Evolutionary conservation across 306 rosid genomes (phyloP), one percentile per base, ranked within the genome.

Genomic region (Styphnolobium japonicum): DNA sequence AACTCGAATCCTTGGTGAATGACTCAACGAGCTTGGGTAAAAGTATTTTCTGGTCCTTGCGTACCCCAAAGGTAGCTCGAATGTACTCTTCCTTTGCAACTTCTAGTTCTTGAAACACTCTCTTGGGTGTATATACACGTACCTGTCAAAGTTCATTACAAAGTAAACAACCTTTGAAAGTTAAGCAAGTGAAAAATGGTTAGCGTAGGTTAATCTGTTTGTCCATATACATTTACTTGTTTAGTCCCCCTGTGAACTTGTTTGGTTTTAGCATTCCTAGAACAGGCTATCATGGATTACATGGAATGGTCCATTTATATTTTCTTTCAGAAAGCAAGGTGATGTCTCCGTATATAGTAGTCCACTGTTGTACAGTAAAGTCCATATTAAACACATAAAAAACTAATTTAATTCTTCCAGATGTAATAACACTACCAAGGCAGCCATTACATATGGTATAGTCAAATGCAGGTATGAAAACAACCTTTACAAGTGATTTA

Each of bases 1-100:
- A 75, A 40, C 89, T 86, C 0, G 92, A 81, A 19, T 92, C 93
- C 88, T 92, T 92, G 7, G 88, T 71, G 18, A 86, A 95, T 64
- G 98, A 88, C 79, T 95, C 97, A 0, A 95, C 87, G 3, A 91
- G 82, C 90, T 91, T 95, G 0, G 98, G 98, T 6, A 95, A 61
- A n/a, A 91, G 63, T 62, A 92, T 76, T 82, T 86, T 91, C 5
- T 67, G 76, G 82, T 88, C 95, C 75, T 95, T 92, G 43, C 93
- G 85, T 68, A 91, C 82, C 16, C 98, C 96, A 25, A 87, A 91
- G 18, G 92, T 85, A 53, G 92, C 97, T 52, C 88, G 72, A 42
- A 89, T 72, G 84, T 89, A 92, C 87, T 92, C 97, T 81, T 90
- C 96, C 79, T 92, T 90, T n/a, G 97, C 96, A 67, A 81, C 83